Evolutionary conservation across 2,329 filamentous ascomycete species (phyloP).

Genomic region (Fusarium marasasianum): DNA sequence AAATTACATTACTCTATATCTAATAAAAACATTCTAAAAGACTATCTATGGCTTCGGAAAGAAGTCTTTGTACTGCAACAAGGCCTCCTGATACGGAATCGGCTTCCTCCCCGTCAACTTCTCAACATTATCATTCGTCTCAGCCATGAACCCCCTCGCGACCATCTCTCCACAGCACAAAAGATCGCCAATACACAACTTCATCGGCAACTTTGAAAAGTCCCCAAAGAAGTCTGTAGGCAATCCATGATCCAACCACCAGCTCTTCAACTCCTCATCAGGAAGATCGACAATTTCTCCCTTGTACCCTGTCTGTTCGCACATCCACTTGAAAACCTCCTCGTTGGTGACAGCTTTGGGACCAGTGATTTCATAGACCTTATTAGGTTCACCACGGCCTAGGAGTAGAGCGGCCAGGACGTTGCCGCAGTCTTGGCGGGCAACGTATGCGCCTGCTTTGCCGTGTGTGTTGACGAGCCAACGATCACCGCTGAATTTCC

Average conservation of each 20-base stretch:
- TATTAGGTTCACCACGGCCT: conserved; percentile 35
- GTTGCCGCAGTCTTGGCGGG: conserved; percentile 36
- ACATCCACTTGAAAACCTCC: conserved; percentile 38
- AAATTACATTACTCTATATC: background rate
- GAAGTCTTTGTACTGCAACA: conserved; percentile 35
- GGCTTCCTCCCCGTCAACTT: conserved; percentile 37
- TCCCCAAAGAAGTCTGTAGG: conserved; percentile 37
- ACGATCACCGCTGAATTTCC: conserved; percentile 37
- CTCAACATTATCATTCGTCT: conserved; percentile 37
- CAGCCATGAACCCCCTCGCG: conserved; percentile 24
- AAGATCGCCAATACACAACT: conserved; percentile 38
- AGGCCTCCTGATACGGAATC: conserved; percentile 25
- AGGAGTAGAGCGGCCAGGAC: conserved; percentile 32
- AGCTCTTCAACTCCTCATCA: conserved; percentile 36
- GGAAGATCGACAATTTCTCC: conserved; percentile 35
- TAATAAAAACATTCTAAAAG: background rate
- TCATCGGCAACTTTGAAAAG: conserved; percentile 39
- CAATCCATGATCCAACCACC: conserved; percentile 35
- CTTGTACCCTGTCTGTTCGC: conserved; percentile 30
- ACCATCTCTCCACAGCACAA: conserved; percentile 41
- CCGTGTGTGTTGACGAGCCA: conserved; percentile 39
- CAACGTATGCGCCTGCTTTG: conserved; percentile 34
- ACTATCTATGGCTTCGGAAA: conserved; percentile 19
- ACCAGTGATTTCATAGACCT: conserved; percentile 35
- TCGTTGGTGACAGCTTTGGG: conserved; percentile 34